These are phyloP conservation scores for Pelargonium nanum DNA, from an alignment of 345 rosid genomes.

Conservation along the genomic window DNA sequence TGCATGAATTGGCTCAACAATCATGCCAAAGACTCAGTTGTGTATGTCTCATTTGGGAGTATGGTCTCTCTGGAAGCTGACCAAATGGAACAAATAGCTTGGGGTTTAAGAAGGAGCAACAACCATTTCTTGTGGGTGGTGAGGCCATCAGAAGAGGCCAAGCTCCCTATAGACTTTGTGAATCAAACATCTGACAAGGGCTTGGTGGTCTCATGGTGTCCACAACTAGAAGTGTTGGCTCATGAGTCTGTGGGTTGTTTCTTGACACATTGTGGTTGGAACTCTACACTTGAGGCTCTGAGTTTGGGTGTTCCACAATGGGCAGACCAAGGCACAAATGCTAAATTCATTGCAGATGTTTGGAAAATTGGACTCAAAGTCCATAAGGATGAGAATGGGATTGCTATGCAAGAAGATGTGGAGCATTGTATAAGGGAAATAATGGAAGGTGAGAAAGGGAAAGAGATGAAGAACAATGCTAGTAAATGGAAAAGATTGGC, in stretches of 20 bases:
- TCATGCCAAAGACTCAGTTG: background rate
- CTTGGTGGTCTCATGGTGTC: background rate
- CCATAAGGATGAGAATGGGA: no score
- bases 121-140: slow-evolving; percentile 7
- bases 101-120: slow-evolving; percentile 1
- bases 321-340: no score
- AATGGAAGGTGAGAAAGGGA: no score
- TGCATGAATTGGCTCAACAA: background rate
- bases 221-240: background rate
- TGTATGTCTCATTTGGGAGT: slow-evolving; percentile 10
- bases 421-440: no score
- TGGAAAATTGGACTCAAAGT: no score
- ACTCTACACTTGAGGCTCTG: no score
- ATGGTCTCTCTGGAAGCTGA: background rate
- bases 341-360: no score
- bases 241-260: background rate
- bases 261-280: no score
- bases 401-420: no score
- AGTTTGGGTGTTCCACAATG: no score
- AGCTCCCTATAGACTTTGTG: background rate
- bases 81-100: slow-evolving; percentile 2
- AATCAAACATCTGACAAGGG: background rate
- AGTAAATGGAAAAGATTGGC: no score
- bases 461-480: no score
- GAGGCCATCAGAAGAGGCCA: background rate